A percentile compares a stretch with the other conserved stretches of the same genome.
phyloP scores from a whole-genome alignment of 139 green algal species.

The Trebouxia sp. region DNA sequence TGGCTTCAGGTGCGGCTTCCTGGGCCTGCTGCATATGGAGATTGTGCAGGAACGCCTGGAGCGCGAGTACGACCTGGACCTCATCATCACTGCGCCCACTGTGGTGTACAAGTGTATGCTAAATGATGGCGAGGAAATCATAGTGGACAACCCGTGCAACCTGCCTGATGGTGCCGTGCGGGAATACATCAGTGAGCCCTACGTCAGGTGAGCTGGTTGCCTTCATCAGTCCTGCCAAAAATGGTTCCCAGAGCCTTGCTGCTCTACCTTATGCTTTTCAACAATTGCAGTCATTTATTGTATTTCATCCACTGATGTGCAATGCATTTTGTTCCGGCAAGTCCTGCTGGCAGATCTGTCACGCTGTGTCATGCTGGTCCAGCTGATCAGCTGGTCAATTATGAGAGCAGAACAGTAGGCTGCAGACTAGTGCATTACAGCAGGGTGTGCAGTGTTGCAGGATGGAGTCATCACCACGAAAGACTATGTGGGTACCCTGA shows the following conservation, averaged over 20 bases:
- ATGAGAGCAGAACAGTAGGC: too few species aligned
- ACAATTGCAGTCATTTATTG: too few species aligned
- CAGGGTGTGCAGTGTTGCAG: conserved; percentile 35
- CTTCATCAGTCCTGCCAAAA: too few species aligned
- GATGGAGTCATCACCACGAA: conserved; percentile 80
- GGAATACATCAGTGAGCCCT: conserved; percentile 89
- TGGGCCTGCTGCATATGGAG: conserved; percentile 99
- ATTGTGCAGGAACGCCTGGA: conserved; percentile 98
- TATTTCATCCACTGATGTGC: too few species aligned
- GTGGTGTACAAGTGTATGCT: conserved; percentile 81
- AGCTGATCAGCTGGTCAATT: too few species aligned
- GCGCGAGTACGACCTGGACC: conserved; percentile 95
- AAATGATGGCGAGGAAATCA: conserved; percentile 64
- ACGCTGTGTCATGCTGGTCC: too few species aligned
- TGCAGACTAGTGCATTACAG: too few species aligned
- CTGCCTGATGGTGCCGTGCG: conserved; percentile 75
- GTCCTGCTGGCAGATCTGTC: neutral
- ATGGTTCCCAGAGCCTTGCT: too few species aligned
- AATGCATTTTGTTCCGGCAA: neutral
- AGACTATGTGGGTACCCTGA: conserved; percentile 93
- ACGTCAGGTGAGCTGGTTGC: conserved; percentile 69
- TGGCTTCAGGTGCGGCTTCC: conserved; percentile 97
- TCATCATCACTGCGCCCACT: conserved; percentile 96
- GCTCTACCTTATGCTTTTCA: too few species aligned
- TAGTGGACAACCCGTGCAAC: conserved; percentile 79